These are phyloP conservation scores for Detonula confervacea DNA, from an alignment of 352 stramenopile genomes.

Conservation along the genomic window DNA sequence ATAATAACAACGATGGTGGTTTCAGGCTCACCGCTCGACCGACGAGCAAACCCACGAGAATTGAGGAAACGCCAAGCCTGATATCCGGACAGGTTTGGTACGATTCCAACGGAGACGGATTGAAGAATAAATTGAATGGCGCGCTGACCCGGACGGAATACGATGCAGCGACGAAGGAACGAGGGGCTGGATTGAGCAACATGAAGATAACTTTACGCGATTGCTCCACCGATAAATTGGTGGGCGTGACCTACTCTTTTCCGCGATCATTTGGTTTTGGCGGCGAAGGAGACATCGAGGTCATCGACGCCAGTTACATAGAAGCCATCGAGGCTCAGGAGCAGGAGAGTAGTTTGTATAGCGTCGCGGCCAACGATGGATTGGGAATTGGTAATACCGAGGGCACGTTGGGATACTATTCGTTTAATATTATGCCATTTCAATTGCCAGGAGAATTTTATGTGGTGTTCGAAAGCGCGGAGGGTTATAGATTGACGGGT, in stretches of 20 bases:
- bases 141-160: slow-evolving; percentile 21
- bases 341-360: not conserved
- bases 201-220: slow-evolving; percentile 10
- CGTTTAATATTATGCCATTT: slow-evolving; percentile 31
- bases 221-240: slow-evolving; percentile 11
- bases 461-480: slow-evolving; percentile 30
- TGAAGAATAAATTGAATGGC: slow-evolving; percentile 15
- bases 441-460: slow-evolving; percentile 42
- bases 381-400: slow-evolving; percentile 15
- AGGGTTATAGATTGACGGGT: slow-evolving; percentile 21
- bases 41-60: slow-evolving; percentile 15
- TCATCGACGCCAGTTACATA: not conserved
- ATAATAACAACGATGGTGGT: too few species aligned
- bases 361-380: not conserved
- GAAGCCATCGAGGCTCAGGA: not conserved
- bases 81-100: slow-evolving; percentile 35
- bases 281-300: not conserved
- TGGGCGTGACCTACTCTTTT: slow-evolving; percentile 31
- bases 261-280: not conserved
- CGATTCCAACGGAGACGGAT: slow-evolving; percentile 42
- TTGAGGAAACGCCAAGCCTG: not conserved
- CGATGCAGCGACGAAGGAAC: slow-evolving; percentile 6
- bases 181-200: slow-evolving; percentile 26
- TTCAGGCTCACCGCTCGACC: too few species aligned
- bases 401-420: slow-evolving; percentile 28